Percentiles rank a stretch among this genome's conserved stretches.
Conservation (phyloP, 2,329 filamentous ascomycete species). For the Aspergillus caelatus region DNA sequence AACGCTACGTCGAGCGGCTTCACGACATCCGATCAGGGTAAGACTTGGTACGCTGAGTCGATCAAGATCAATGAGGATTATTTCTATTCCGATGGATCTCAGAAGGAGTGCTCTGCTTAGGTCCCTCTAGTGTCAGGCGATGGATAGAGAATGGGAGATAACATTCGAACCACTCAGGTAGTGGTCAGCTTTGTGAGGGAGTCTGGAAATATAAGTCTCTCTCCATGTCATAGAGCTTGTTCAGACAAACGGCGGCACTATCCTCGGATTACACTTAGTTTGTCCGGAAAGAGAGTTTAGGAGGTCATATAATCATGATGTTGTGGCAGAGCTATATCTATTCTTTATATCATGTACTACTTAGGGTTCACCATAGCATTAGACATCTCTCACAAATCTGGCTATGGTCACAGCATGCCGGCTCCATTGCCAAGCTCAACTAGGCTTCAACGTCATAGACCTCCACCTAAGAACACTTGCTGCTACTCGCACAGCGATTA, state of each 20-base stretch:
- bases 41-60: background rate
- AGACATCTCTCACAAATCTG: too few species aligned
- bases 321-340: background rate
- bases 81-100: background rate
- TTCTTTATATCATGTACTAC: background rate
- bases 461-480: background rate
- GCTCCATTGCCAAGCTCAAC: background rate
- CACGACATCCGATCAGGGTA: background rate
- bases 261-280: background rate
- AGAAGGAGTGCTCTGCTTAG: slow-evolving; percentile 3
- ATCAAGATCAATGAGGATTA: slow-evolving; percentile 2
- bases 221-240: too few species aligned
- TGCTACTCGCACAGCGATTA: background rate
- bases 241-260: too few species aligned
- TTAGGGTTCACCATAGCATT: background rate
- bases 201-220: background rate
- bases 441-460: background rate
- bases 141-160: background rate
- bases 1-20: background rate
- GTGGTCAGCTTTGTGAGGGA: background rate
- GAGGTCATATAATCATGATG: too few species aligned
- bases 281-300: fast-evolving
- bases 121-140: too few species aligned
- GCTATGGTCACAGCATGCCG: too few species aligned
- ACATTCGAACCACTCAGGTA: background rate